Evolutionary conservation across 768 basidiomycete species (phyloP).

Genomic region (Sarcomyxa edulis): DNA sequence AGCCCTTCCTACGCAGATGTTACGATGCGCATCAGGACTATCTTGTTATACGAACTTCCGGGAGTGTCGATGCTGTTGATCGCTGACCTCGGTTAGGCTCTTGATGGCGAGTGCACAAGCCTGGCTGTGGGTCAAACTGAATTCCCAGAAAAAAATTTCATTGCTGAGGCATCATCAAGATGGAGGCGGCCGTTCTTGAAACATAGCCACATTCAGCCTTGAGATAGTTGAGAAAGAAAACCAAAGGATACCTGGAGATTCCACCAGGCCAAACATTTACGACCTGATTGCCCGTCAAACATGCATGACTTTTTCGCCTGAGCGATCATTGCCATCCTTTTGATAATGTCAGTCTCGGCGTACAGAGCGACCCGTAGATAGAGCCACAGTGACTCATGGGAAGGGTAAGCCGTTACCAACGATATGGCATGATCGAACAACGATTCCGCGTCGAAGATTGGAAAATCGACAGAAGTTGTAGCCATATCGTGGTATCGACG

Average conservation of each 20-base stretch:
- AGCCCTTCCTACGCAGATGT: too few relatives aligned
- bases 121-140: too few relatives aligned
- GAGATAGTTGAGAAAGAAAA: too few relatives aligned
- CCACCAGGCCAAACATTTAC: slow-evolving; percentile 2
- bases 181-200: too few relatives aligned
- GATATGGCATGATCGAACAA: slow-evolving; percentile 38
- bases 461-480: slow-evolving; percentile 2
- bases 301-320: background rate
- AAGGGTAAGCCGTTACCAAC: slow-evolving; percentile 45
- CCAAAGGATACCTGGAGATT: background rate
- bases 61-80: too few relatives aligned
- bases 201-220: too few relatives aligned
- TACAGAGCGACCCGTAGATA: slow-evolving; percentile 34
- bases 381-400: slow-evolving; percentile 62
- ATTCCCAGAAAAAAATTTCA: too few relatives aligned
- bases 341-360: slow-evolving; percentile 7
- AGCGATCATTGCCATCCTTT: slow-evolving; percentile 7
- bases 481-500: slow-evolving; percentile 15
- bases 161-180: too few relatives aligned
- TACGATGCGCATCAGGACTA: too few relatives aligned
- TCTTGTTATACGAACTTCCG: too few relatives aligned
- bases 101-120: too few relatives aligned
- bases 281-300: background rate
- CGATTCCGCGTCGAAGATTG: slow-evolving; percentile 7
- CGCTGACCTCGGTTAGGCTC: too few relatives aligned